Percentiles rank a stretch among this genome's conserved stretches.
Evolutionary conservation across 1,284 basidiomycete species (phyloP).

Genomic region (Neolentinus lepideus): DNA sequence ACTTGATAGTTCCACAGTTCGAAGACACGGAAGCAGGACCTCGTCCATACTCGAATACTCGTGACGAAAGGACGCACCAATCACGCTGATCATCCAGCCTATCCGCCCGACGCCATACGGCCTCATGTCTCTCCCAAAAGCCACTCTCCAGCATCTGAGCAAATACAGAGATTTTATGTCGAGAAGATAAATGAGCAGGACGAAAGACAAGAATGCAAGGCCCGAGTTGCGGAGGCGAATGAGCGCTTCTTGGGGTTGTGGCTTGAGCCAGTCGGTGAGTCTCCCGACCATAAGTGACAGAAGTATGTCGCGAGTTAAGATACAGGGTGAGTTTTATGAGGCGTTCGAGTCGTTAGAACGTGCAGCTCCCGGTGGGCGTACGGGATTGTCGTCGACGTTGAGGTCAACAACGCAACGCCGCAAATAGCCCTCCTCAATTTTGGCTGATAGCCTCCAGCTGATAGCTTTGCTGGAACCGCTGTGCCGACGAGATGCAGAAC

Average conservation of each 20-base stretch:
- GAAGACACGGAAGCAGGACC: too few relatives aligned
- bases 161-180: not conserved
- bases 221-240: not conserved
- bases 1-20: too few relatives aligned
- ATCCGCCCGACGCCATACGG: not conserved
- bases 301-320: too few relatives aligned
- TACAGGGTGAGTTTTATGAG: too few relatives aligned
- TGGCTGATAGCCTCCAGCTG: too few relatives aligned
- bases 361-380: too few relatives aligned
- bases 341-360: too few relatives aligned
- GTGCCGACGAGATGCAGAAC: too few relatives aligned
- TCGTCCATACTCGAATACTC: not conserved
- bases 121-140: not conserved
- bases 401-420: too few relatives aligned
- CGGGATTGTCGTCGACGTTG: too few relatives aligned
- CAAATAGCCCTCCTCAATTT: too few relatives aligned
- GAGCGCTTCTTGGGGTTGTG: not conserved
- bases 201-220: not conserved
- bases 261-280: not conserved
- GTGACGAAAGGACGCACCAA: not conserved
- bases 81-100: not conserved
- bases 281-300: not conserved
- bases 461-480: too few relatives aligned
- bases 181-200: not conserved
- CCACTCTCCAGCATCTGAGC: not conserved